Evolutionary conservation across 192 early-diverging fungal genomes (phyloP).

Genomic region (Umbelopsis sp.): DNA sequence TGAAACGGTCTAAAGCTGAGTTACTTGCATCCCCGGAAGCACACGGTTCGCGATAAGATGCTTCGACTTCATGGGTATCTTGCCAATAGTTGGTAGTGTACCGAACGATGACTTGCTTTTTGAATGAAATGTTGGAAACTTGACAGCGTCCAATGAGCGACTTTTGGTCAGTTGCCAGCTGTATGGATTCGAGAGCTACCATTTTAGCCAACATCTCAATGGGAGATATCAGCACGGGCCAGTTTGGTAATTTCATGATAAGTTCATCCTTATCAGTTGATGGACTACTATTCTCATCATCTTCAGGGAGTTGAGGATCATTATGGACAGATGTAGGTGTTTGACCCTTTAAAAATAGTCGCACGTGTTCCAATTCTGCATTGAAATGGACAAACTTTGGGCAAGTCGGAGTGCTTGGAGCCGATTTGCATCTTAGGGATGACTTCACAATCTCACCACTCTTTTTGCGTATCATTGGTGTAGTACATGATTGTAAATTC

Average conservation of each 20-base stretch:
- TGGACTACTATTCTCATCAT: conserved; percentile 6
- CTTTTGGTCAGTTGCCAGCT: conserved; percentile 33
- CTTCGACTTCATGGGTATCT: conserved; percentile 65
- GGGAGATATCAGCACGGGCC: conserved; percentile 32
- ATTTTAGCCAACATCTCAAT: conserved; percentile 40
- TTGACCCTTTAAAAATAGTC: conserved; percentile 72
- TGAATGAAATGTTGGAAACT: conserved; percentile 86
- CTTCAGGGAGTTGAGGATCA: conserved; percentile 39
- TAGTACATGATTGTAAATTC: background rate
- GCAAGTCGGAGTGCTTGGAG: conserved; percentile 41
- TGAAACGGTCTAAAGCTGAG: conserved; percentile 68
- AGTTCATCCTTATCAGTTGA: conserved; percentile 28
- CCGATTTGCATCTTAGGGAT: conserved; percentile 32
- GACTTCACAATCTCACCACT: conserved; percentile 29
- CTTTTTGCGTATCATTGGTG: conserved; percentile 27
- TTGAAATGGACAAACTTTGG: conserved; percentile 71
- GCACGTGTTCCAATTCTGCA: conserved; percentile 67
- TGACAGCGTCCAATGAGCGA: conserved; percentile 59
- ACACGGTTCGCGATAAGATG: conserved; percentile 64
- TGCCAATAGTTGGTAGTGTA: conserved; percentile 87
- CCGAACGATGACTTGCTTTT: conserved; percentile 79
- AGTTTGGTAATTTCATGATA: conserved; percentile 39
- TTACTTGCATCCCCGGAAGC: conserved; percentile 45
- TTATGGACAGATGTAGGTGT: conserved; percentile 55
- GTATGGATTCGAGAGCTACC: conserved; percentile 62